Percentiles rank a stretch among this genome's conserved stretches.
These are phyloP conservation scores for Tylopilus vinaceipallidus DNA, from an alignment of 768 basidiomycete genomes.

Conservation along the genomic window DNA sequence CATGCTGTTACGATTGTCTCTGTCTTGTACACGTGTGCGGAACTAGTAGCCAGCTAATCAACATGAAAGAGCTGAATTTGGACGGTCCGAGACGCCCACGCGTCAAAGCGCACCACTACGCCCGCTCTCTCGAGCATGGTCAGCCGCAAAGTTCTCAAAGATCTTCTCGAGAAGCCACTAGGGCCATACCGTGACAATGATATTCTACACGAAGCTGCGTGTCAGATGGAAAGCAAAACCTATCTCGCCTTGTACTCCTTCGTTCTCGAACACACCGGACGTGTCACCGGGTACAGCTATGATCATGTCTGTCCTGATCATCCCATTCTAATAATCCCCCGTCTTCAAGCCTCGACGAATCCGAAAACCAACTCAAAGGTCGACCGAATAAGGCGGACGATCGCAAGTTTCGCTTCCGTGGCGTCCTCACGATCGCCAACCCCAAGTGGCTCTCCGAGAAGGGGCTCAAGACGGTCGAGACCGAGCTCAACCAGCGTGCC, in stretches of 20 bases:
- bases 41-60: conserved; percentile 25
- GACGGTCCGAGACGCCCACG: background rate
- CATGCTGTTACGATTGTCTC: conserved; percentile 29
- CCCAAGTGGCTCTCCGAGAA: conserved; percentile 49
- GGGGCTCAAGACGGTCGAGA: conserved; percentile 41
- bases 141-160: conserved; percentile 16
- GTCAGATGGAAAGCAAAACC: conserved; percentile 11
- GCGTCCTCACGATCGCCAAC: conserved; percentile 44
- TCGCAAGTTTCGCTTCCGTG: conserved; percentile 47
- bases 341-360: conserved; percentile 45
- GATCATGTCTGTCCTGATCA: no score
- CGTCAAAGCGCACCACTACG: no score
- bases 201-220: conserved; percentile 19
- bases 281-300: conserved; percentile 24
- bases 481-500: conserved; percentile 44
- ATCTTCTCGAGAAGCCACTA: conserved; percentile 26
- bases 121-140: no score
- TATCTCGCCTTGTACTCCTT: conserved; percentile 30
- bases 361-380: conserved; percentile 38
- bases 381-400: no score
- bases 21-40: conserved; percentile 28
- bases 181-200: conserved; percentile 32
- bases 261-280: conserved; percentile 25
- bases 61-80: conserved; percentile 5
- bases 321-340: no score